Base-by-base conservation (phyloP, 1,284 basidiomycete genomes). In the Kalmanozyma brasiliensis region DNA sequence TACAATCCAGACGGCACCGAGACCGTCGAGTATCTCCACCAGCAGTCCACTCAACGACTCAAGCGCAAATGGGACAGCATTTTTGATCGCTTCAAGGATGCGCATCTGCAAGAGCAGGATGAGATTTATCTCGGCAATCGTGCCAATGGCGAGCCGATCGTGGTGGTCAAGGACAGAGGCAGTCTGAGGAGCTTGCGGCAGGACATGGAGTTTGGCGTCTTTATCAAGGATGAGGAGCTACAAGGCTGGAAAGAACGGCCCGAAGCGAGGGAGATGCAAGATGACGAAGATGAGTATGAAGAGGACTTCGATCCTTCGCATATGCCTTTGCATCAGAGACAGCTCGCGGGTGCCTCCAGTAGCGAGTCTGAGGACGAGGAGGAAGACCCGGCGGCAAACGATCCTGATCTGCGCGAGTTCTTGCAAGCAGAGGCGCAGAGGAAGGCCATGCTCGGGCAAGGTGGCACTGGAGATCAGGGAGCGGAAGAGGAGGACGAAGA, bases 101-200 rank as follows among this genome's bases (percentile, higher is more conserved):
- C 79, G 8, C 79, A 81, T 26, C 24, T 81, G 20, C 60, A 74
- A 22, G 67, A 73, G 19, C 78, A 81, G 48, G 77, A 79, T 48
- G 79, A 81, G 56, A 76, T 81, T n/a, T 72, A 76, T 34, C 70
- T 80, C n/a, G 76, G 78, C 14, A 60, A 69, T n/a, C 42, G 60
- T 1, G 51, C 52, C 7, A 62, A 71, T 34, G 66, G 73, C 26
- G 70, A 77, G 24, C 58, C 65, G 23, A 59, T 76, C 16, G 62
- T 70, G 11, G 44, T 80, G 13, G 57, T 81, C 48, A 69, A 69
- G 23, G 78, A 81, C 49, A 49, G 78, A 16, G 79, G 79, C 16
- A 72, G 60, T 22, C 37, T 81, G 29, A 55, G 76, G 7, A 55
- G 58, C 29, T 48, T 81, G 16, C 23, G 47, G 13, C 46, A 66